A percentile compares a stretch with the other conserved stretches of the same genome.
Conservation (phyloP, 371 early-diverging fungal species). For the Choanephora cucurbitarum region DNA sequence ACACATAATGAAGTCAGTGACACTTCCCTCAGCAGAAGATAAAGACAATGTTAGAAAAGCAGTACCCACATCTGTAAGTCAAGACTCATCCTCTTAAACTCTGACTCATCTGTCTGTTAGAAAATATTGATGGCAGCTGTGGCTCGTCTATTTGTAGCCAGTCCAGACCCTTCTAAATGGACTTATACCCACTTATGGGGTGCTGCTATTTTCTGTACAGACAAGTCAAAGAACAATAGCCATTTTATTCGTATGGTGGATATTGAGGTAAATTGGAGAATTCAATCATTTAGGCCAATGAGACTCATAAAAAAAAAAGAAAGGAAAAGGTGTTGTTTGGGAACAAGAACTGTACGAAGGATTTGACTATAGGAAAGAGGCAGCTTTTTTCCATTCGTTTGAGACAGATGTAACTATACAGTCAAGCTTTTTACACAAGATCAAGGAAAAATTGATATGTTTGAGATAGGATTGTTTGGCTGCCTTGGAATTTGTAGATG, state of each 20-base stretch:
- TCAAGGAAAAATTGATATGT: background rate
- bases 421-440: no score
- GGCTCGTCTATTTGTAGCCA: conserved; percentile 82
- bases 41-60: conserved; percentile 44
- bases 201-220: conserved; percentile 73
- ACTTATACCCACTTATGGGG: conserved; percentile 76
- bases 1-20: conserved; percentile 24
- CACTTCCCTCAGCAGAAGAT: conserved; percentile 35
- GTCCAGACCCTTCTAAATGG: conserved; percentile 71
- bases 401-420: conserved; percentile 68
- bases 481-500: conserved; percentile 88
- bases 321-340: conserved; percentile 70
- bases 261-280: conserved; percentile 65
- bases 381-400: conserved; percentile 85
- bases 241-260: conserved; percentile 81
- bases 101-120: conserved; percentile 28
- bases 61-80: conserved; percentile 42
- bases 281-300: no score
- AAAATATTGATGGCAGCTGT: conserved; percentile 84
- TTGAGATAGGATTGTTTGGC: conserved; percentile 70
- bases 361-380: conserved; percentile 73
- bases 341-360: conserved; percentile 79
- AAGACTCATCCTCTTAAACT: background rate
- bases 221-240: conserved; percentile 55
- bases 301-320: conserved; percentile 22